Percentiles rank a stretch among this genome's conserved stretches.
These are phyloP conservation scores for Podospora bellae-mahoneyi DNA, from an alignment of 495 filamentous ascomycete species.

Conservation along the genomic window DNA sequence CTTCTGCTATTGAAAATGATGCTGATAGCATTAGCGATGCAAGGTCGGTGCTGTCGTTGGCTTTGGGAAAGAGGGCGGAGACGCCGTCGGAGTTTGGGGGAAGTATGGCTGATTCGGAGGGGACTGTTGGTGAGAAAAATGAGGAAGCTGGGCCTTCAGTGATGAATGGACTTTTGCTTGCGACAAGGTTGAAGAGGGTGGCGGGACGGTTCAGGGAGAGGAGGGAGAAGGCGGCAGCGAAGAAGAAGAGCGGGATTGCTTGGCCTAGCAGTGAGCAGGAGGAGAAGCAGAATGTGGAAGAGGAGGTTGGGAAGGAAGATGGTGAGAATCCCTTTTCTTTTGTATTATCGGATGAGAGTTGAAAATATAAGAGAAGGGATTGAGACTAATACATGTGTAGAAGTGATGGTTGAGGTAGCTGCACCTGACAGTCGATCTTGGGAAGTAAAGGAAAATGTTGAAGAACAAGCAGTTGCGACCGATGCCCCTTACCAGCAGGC, in stretches of 20 bases:
- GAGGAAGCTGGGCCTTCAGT: conserved; percentile 3
- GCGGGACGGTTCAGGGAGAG: neutral
- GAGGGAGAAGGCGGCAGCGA: neutral
- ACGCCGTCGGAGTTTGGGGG: neutral
- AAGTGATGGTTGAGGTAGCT: neutral
- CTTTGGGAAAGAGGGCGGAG: neutral
- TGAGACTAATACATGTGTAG: neutral
- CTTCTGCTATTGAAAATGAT: neutral
- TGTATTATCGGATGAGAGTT: neutral
- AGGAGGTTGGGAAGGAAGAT: conserved; percentile 14
- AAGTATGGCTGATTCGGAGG: conserved; percentile 1
- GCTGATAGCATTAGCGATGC: conserved; percentile 19
- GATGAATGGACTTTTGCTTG: neutral
- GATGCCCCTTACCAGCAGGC: neutral
- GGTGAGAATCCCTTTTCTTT: neutral
- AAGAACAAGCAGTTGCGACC: neutral
- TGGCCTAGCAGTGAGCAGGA: conserved; percentile 2
- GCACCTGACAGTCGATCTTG: neutral
- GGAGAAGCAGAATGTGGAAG: conserved; percentile 29
- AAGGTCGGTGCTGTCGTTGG: conserved; percentile 12
- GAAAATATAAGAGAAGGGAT: conserved; percentile 17
- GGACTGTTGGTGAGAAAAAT: neutral
- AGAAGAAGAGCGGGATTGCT: neutral
- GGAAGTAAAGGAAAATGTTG: neutral
- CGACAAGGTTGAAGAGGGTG: conserved; percentile 5